These are phyloP conservation scores for Hordeum pubiflorum DNA, from an alignment of 202 grass and related monocot genomes.

Conservation along the genomic window DNA sequence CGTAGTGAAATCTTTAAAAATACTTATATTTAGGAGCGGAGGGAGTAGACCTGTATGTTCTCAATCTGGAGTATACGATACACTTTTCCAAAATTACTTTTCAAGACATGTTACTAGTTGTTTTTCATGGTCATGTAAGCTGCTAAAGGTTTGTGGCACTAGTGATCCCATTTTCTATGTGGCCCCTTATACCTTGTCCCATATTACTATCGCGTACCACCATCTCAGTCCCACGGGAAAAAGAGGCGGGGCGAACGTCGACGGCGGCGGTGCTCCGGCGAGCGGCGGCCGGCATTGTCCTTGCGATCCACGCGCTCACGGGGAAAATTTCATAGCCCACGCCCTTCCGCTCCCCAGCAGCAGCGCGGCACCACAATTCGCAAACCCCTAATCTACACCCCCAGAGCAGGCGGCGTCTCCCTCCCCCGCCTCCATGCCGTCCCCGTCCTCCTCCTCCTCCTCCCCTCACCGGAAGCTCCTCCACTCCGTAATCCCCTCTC, in stretches of 20 bases:
- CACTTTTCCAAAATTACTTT: too few relatives aligned
- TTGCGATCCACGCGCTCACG: background rate
- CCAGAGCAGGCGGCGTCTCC: background rate
- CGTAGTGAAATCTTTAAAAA: too few relatives aligned
- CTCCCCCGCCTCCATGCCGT: slow-evolving; percentile 13
- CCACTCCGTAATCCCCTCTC: slow-evolving; percentile 10
- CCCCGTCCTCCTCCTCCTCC: background rate
- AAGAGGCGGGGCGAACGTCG: background rate
- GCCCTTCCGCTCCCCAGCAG: background rate
- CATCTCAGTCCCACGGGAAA: background rate
- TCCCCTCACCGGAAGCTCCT: slow-evolving; percentile 35
- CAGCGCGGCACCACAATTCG: background rate
- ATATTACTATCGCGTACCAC: too few relatives aligned
- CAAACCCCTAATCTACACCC: background rate
- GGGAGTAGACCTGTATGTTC: too few relatives aligned
- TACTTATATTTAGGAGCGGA: too few relatives aligned
- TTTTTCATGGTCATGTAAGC: too few relatives aligned
- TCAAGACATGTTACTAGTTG: too few relatives aligned
- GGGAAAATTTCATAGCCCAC: background rate
- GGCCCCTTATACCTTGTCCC: too few relatives aligned
- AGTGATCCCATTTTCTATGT: too few relatives aligned
- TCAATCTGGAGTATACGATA: too few relatives aligned
- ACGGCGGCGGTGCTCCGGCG: slow-evolving; percentile 9
- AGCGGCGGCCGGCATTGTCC: background rate
- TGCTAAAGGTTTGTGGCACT: too few relatives aligned